phyloP scores from a whole-genome alignment of 2,329 filamentous ascomycete genomes.

The Stachybotrys echinatus region DNA sequence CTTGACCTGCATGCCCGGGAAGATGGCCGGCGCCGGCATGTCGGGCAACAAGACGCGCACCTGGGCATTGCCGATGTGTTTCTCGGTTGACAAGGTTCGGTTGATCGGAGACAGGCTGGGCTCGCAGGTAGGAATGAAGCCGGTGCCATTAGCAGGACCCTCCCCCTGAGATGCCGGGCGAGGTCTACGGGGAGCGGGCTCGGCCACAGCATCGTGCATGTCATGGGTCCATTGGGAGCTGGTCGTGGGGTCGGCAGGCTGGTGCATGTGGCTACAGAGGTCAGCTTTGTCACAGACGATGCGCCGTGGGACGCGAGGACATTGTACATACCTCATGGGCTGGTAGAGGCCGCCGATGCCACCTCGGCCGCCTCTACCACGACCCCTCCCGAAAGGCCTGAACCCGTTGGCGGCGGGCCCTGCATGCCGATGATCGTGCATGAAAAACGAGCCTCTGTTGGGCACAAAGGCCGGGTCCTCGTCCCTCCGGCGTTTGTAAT shows the following conservation, averaged over 20 bases:
- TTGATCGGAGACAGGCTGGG: conserved; percentile 63
- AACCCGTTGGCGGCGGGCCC: conserved; percentile 75
- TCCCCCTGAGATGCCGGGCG: conserved; percentile 39
- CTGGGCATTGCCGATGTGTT: conserved; percentile 76
- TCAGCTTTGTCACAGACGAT: conserved; percentile 16
- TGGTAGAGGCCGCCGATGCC: conserved; percentile 52
- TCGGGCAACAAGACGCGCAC: conserved; percentile 76
- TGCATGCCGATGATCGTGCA: conserved; percentile 85
- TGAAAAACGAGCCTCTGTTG: conserved; percentile 91
- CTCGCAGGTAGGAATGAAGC: conserved; percentile 50
- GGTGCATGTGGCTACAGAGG: conserved; percentile 31
- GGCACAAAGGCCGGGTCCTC: conserved; percentile 91
- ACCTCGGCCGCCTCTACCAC: conserved; percentile 57
- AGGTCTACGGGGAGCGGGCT: conserved; percentile 36
- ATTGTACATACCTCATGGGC: conserved; percentile 56
- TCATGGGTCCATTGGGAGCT: conserved; percentile 88
- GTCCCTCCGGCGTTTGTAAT: conserved; percentile 82
- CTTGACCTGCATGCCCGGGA: conserved; percentile 74
- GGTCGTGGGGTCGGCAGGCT: conserved; percentile 55
- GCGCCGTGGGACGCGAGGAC: conserved; percentile 3
- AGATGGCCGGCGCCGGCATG: conserved; percentile 65
- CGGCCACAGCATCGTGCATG: conserved; percentile 71
- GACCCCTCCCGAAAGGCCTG: conserved; percentile 62
- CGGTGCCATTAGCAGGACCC: conserved; percentile 49
- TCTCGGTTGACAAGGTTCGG: conserved; percentile 75